Base-by-base conservation (phyloP, 306 rosid species). In the Mimosa bimucronata region DNA sequence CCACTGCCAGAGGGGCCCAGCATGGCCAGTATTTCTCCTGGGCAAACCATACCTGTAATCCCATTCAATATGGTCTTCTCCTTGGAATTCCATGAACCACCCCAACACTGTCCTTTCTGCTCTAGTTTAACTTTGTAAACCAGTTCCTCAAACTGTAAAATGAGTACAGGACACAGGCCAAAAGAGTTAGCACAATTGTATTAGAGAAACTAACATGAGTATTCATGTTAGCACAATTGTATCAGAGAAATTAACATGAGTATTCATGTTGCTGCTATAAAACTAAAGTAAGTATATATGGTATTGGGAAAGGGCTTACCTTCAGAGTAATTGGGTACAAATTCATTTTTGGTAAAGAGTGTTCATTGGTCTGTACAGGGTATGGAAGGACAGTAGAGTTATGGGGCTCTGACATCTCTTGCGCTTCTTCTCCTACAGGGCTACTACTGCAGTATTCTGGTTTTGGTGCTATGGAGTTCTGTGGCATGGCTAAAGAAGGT, bases 1-100 rank as follows among this genome's bases (percentile, higher is more conserved):
- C 99, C 99, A 58, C 99, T 95, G 2, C 99, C 99, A 2, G 99
- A 95, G 21, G 99, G 99, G 1, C 99, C 99, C 42, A 95, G 73
- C 99, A 95, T 90, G 25, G 99, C 99, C 4, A 95, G 94, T 60
- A 95, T 88, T 81, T 95, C 99, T 42, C 99, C 99, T 4, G 99
- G 99, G 75, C 84, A 90, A 13, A 93, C 99, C 61, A 85, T 76
- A 16, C 99, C 99, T 14, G 96, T 84, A 73, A 95, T 83, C 38
- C 98, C 97, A 67, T 89, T 93, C 50, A 95, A 79, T 77, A 95
- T 89, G 45, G 85, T 90, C 73, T 93, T 95, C 74, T 93, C 98
- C 81, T 65, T 85, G 66, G 79, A 81, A 41, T 37, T 78, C 90
- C 92, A 84, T 72, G 77, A 82, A 38, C 86, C 82, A 1, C 92